Percentiles rank a stretch among this genome's conserved stretches.
Conservation (phyloP, 164 flowering plant species). For the Houttuynia cordata region DNA sequence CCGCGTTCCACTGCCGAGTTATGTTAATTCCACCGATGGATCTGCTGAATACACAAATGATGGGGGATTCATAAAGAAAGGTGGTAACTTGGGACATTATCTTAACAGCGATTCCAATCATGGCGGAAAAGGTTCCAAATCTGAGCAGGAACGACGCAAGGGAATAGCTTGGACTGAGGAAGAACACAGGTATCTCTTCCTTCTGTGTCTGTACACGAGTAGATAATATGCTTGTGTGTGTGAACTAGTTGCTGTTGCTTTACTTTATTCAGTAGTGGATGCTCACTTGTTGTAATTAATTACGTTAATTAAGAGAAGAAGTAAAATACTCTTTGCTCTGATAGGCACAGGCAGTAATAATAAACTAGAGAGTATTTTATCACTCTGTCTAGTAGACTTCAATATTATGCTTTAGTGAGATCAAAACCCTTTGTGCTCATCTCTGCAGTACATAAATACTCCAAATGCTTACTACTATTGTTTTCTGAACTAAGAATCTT, state of each 20-base stretch:
- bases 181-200: slow-evolving; percentile 61
- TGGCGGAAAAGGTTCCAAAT: slow-evolving; percentile 36
- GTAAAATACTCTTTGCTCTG: too few relatives aligned
- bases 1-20: slow-evolving; percentile 54
- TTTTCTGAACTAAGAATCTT: too few relatives aligned
- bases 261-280: slow-evolving; percentile 15
- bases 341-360: too few relatives aligned
- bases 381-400: too few relatives aligned
- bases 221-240: neutral
- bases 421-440: too few relatives aligned
- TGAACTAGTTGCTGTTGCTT: slow-evolving; percentile 14
- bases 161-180: slow-evolving; percentile 99
- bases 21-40: slow-evolving; percentile 51
- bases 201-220: neutral
- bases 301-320: too few relatives aligned
- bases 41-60: slow-evolving; percentile 35
- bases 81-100: slow-evolving; percentile 25
- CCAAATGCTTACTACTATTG: too few relatives aligned
- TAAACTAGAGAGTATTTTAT: too few relatives aligned
- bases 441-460: too few relatives aligned
- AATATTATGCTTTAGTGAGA: too few relatives aligned
- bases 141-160: slow-evolving; percentile 89
- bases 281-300: neutral
- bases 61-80: slow-evolving; percentile 48
- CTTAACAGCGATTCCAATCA: slow-evolving; percentile 35